Evolutionary conservation across 495 filamentous ascomycete species (phyloP).

Genomic region (Daldinia vernicosa): DNA sequence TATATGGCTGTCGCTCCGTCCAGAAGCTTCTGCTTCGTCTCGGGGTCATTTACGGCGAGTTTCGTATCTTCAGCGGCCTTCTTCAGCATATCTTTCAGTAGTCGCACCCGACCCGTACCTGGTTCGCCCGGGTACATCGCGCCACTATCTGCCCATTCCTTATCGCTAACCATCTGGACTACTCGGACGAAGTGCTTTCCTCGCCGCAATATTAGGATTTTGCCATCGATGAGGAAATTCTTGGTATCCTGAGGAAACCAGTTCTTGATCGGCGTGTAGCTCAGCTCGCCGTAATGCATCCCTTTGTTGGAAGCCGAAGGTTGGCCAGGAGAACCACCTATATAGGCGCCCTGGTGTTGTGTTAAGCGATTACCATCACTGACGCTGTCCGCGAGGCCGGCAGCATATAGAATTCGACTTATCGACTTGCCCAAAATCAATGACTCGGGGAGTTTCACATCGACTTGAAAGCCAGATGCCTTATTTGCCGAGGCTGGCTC

Average conservation of each 20-base stretch:
- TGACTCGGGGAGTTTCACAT: conserved; percentile 72
- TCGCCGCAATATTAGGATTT: conserved; percentile 72
- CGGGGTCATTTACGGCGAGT: not conserved
- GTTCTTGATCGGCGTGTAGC: conserved; percentile 67
- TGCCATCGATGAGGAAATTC: conserved; percentile 69
- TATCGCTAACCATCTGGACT: conserved; percentile 75
- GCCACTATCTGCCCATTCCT: conserved; percentile 64
- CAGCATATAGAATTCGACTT: conserved; percentile 69
- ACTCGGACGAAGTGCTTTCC: conserved; percentile 85
- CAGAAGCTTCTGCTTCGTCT: conserved; percentile 24
- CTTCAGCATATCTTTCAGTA: conserved; percentile 41
- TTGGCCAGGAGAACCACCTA: conserved; percentile 68
- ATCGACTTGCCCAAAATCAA: conserved; percentile 70
- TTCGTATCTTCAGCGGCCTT: conserved; percentile 17
- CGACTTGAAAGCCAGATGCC: conserved; percentile 46
- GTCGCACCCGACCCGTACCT: conserved; percentile 49
- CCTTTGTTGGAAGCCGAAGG: conserved; percentile 43
- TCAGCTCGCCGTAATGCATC: conserved; percentile 66
- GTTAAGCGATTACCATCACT: conserved; percentile 74
- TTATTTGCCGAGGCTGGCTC: not conserved
- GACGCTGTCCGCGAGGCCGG: conserved; percentile 71
- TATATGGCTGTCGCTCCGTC: conserved; percentile 39
- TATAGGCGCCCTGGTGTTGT: conserved; percentile 65
- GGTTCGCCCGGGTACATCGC: conserved; percentile 56
- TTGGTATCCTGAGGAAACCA: conserved; percentile 66